Evolutionary conservation across 768 basidiomycete species (phyloP).

Genomic region (Collybia nuda): DNA sequence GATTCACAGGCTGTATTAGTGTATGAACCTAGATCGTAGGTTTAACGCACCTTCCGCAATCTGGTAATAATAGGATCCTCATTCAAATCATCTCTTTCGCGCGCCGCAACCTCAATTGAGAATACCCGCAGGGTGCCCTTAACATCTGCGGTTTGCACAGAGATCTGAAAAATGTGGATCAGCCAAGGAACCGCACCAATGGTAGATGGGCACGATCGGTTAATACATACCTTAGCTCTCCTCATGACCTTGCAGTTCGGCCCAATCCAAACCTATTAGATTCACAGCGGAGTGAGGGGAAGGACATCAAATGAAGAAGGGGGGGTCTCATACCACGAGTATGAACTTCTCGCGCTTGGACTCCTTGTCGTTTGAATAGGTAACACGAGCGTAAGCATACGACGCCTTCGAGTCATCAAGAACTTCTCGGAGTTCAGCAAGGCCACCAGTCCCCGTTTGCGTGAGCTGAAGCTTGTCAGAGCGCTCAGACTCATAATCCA

Average conservation of each 20-base stretch:
- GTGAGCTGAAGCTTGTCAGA: conserved; percentile 83
- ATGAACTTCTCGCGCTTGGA: conserved; percentile 88
- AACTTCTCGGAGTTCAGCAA: conserved; percentile 70
- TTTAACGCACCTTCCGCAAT: conserved; percentile 69
- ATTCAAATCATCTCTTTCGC: conserved; percentile 79
- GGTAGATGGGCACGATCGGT: background rate
- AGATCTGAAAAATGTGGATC: conserved; percentile 60
- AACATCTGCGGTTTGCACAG: conserved; percentile 88
- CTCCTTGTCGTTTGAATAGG: conserved; percentile 86
- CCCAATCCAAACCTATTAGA: conserved; percentile 72
- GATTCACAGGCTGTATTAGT: conserved; percentile 12
- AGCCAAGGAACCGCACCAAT: conserved; percentile 17
- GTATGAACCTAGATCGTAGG: conserved; percentile 3
- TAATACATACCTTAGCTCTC: conserved; percentile 73
- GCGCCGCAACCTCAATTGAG: conserved; percentile 88
- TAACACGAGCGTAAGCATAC: conserved; percentile 81
- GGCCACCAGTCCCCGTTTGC: conserved; percentile 75
- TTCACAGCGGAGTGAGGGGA: conserved; percentile 12
- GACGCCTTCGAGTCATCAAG: conserved; percentile 77
- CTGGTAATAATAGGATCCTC: conserved; percentile 83
- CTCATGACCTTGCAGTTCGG: conserved; percentile 85
- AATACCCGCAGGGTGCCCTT: conserved; percentile 75
- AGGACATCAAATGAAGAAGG: conserved; percentile 19
- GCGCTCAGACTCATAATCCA: conserved; percentile 86
- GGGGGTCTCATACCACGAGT: conserved; percentile 51